Conservation (phyloP, 345 rosid species). For the Microthlaspi erraticum region DNA sequence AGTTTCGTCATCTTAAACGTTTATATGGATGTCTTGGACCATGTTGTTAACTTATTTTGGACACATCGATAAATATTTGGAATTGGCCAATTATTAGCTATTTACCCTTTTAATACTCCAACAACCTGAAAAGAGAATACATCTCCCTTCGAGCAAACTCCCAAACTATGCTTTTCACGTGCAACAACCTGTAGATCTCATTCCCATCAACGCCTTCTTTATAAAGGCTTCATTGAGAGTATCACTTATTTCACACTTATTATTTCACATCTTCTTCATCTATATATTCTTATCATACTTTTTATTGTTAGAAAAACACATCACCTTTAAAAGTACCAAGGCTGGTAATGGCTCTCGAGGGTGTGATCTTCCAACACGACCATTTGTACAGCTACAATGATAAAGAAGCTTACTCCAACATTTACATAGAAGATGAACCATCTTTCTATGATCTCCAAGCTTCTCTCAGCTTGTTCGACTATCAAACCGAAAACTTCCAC, state of each 20-base stretch:
- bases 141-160: constrained; percentile 47
- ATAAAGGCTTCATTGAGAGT: constrained; percentile 11
- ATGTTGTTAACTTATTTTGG: no score
- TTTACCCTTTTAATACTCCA: constrained; percentile 16
- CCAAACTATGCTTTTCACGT: constrained; percentile 45
- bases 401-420: constrained; percentile 53
- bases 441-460: constrained; percentile 34
- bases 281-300: constrained; percentile 12
- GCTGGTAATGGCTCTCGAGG: constrained; percentile 80
- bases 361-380: constrained; percentile 61
- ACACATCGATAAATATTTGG: no score
- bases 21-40: no score
- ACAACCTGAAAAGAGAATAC: constrained; percentile 43
- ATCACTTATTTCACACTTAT: constrained; percentile 20
- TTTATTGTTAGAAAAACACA: neutral
- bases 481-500: constrained; percentile 44
- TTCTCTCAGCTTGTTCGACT: constrained; percentile 49
- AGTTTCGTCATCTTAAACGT: no score
- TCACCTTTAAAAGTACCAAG: constrained; percentile 2
- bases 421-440: constrained; percentile 43
- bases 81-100: constrained; percentile 26
- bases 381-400: constrained; percentile 46
- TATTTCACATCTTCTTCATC: neutral
- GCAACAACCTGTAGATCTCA: constrained; percentile 40
- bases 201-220: constrained; percentile 24